Conservation (phyloP, 83 land plant genomes). For the Larix sibirica region DNA sequence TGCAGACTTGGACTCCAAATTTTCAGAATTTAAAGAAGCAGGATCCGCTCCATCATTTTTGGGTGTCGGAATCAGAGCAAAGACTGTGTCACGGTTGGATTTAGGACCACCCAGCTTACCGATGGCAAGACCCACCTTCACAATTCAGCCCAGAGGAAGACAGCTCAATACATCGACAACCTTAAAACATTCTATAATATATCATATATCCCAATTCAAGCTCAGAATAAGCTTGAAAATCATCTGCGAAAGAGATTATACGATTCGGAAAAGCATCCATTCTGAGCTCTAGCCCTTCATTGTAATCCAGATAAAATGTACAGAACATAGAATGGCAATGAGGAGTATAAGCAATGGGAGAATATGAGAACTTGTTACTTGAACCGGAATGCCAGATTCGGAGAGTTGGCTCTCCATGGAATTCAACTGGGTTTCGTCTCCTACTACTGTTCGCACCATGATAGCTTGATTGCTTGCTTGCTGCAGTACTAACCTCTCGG, state of each 20-base stretch:
- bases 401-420: neutral
- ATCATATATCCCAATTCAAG: too few species aligned
- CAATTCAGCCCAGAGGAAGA: neutral
- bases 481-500: neutral
- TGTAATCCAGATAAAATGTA: neutral
- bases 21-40: neutral
- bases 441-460: slow-evolving; percentile 8
- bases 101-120: slow-evolving; percentile 6
- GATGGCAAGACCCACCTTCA: slow-evolving; percentile 15
- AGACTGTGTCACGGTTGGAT: slow-evolving; percentile 1
- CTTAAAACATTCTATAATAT: too few species aligned
- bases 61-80: slow-evolving; percentile 12
- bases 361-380: neutral
- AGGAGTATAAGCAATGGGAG: neutral
- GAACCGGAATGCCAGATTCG: neutral
- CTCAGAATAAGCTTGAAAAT: too few species aligned
- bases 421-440: slow-evolving; percentile 15
- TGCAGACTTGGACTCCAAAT: neutral
- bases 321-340: neutral
- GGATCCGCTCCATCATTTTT: slow-evolving; percentile 6
- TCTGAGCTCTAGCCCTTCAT: neutral
- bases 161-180: neutral
- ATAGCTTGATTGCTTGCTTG: neutral
- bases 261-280: too few species aligned
- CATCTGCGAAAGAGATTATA: too few species aligned